Percentiles rank a stretch among this genome's conserved stretches.
phyloP scores from a whole-genome alignment of 805 yeast genomes.

The Yarrowia osloensis region DNA sequence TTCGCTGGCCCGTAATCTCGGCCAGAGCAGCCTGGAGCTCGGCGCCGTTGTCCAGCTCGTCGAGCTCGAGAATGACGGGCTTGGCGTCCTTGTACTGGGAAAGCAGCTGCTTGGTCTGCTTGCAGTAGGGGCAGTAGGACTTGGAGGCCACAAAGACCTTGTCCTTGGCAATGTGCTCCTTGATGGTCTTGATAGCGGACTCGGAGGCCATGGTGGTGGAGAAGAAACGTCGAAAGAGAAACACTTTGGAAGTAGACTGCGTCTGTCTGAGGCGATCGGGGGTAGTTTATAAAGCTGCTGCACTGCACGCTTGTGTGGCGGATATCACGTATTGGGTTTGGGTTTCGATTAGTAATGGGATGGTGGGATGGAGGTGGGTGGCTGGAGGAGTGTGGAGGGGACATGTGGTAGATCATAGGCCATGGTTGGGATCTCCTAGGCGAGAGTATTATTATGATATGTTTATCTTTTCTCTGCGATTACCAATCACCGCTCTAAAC shows the following conservation, averaged over 20 bases:
- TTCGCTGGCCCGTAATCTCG: slow-evolving; percentile 83
- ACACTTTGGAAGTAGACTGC: background rate
- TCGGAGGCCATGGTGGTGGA: slow-evolving; percentile 29
- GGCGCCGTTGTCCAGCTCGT: slow-evolving; percentile 61
- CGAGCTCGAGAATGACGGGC: slow-evolving; percentile 53
- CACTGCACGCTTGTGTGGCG: background rate
- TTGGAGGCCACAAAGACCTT: slow-evolving; percentile 64
- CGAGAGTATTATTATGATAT: no score
- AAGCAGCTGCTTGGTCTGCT: slow-evolving; percentile 51
- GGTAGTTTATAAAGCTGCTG: background rate
- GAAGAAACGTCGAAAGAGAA: slow-evolving; percentile 30
- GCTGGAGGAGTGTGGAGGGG: background rate
- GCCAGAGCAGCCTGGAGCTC: slow-evolving; percentile 80
- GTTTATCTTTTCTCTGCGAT: background rate
- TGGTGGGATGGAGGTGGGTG: background rate
- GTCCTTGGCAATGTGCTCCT: slow-evolving; percentile 35
- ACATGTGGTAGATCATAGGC: background rate
- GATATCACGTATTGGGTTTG: background rate
- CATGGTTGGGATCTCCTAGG: background rate
- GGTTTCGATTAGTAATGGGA: background rate
- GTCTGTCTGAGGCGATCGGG: background rate
- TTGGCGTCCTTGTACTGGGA: slow-evolving; percentile 43
- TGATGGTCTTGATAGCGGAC: slow-evolving; percentile 31
- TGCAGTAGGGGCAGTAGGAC: slow-evolving; percentile 66
- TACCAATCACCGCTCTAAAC: no score